Evolutionary conservation across 2,329 filamentous ascomycete genomes (phyloP), one percentile per base, ranked within the genome.

Genomic region (Ophiostoma sp.): DNA sequence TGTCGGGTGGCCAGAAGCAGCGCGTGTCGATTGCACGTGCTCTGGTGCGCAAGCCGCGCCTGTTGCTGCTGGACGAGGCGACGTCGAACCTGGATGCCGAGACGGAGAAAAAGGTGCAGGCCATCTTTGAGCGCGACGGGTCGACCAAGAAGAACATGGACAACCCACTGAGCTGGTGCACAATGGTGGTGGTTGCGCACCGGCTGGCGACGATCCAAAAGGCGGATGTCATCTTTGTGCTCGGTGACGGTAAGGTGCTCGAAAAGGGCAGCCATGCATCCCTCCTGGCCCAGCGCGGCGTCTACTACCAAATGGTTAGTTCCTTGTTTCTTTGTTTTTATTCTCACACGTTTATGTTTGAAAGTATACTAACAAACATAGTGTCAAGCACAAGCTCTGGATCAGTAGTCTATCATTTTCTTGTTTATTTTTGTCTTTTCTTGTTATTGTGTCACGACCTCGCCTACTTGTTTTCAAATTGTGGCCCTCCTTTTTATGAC

Each of bases 181-280:
- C 86, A 67, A 90, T 87, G 0, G 86, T 90, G 69, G 87, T 87
- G 0, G 87, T 90, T 6, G 88, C 88, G 12, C 88, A 90, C 76
- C 80, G 88, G 42, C 77, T 90, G 8, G 81, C 83, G 0, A 90
- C 88, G 0, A 89, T 90, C 64, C 87, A 89, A 75, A 86, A 87
- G 71, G 88, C 88, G 0, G 87, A 90, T 73, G 78, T 87, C 60
- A 90, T 90, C 70, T 90, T 88, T 67, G 87, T 90, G 45, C 87
- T 90, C 73, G 87, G 89, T 72, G 81, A 84, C 69, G 87, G 87
- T 36, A 77, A 75, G 73, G 82, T 90, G 60, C 84, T 88, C 1
- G 88, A 90, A 76, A 82, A 79, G 66, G 88, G 88, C 2, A 84
- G 81, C 18, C 87, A 90, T 72, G 74, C 77, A 5, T 79, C 83